Evolutionary conservation across 2,329 filamentous ascomycete genomes (phyloP).

Genomic region (Chaetomium sp.): DNA sequence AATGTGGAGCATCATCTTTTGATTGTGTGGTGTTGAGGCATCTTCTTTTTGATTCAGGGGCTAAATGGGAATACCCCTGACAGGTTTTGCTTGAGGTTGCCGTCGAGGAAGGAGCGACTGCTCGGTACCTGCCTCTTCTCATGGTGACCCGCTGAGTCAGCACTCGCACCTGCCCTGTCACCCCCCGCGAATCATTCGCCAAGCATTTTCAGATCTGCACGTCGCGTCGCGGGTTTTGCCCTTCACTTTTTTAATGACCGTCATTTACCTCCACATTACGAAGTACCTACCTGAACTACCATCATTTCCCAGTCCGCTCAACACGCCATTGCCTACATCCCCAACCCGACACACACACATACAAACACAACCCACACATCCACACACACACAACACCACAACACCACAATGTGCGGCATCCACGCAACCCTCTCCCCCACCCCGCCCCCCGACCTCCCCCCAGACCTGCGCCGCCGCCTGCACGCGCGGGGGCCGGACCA

Average conservation of each 20-base stretch:
- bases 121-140: too few species aligned
- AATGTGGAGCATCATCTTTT: conserved; percentile 4
- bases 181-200: neutral
- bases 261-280: neutral
- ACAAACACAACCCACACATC: too few species aligned
- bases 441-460: conserved; percentile 39
- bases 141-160: neutral
- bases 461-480: conserved; percentile 49
- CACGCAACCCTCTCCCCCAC: conserved; percentile 52
- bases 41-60: conserved; percentile 3
- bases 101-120: neutral
- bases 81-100: neutral
- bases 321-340: neutral
- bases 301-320: neutral
- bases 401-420: conserved; percentile 60
- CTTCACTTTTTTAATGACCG: neutral
- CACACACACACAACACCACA: too few species aligned
- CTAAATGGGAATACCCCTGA: neutral
- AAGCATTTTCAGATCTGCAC: conserved; percentile 4
- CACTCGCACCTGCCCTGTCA: neutral
- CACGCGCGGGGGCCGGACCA: conserved; percentile 63
- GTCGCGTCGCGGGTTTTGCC: neutral
- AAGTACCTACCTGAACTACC: too few species aligned
- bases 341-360: neutral
- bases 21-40: neutral